Evolutionary conservation across 306 rosid species (phyloP), one percentile per base, ranked within the genome.

Genomic region (Phaseolus lunatus): DNA sequence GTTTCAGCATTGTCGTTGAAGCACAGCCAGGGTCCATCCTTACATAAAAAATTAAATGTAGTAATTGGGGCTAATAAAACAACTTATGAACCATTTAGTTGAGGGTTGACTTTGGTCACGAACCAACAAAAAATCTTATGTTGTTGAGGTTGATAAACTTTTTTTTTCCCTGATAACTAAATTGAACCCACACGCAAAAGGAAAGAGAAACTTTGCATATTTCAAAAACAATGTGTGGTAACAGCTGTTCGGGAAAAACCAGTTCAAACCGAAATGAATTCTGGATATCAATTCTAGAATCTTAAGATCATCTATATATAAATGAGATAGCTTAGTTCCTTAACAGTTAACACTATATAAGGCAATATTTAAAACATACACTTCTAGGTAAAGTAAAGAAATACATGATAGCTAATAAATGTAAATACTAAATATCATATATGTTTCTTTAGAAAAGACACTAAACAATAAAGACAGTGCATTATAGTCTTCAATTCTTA

Each of bases 401-500:
- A 23, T 29, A 22, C 5, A 31, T 6, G 6, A 63, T 23, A 24
- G 33, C 49, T 47, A 67, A 22, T 33, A 11, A 44, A 27, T 39
- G 69, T 10, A 31, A 47, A 65, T n/a, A 27, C 64, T 27, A 50
- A 20, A 52, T 61, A 27, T 57, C 44, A 16, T 45, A 66, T 39
- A n/a, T 11, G 22, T n/a, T 49, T 49, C 22, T 49, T 49, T 49
- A 65, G 37, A 29, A 31, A 78, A 73, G 49, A 35, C 76, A 83
- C 9, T 16, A 16, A 52, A 39, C 27, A 11, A 78, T 59, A 52
- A 45, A 45, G 58, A 73, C n/a, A 57, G 37, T 70, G 66, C 18
- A 22, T 37, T 27, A 20, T 22, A 59, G 64, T 67, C 56, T 76
- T 77, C 37, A 39, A 70, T 59, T 58, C 87, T 83, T 90, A 94